phyloP scores from a whole-genome alignment of 140 eudicot species.

The Cichorium intybus region DNA sequence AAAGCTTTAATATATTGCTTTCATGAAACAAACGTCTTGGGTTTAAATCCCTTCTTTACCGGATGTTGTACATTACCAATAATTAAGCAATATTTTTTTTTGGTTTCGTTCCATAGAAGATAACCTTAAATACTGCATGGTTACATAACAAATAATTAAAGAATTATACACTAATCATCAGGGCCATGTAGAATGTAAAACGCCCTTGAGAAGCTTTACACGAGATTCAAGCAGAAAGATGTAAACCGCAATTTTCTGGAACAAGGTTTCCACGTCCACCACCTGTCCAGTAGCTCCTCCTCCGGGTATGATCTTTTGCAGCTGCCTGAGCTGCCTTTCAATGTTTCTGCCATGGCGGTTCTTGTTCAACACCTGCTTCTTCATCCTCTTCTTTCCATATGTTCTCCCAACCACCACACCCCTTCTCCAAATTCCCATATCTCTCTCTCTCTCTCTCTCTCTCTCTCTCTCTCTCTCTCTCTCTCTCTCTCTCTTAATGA shows the following conservation, averaged over 20 bases:
- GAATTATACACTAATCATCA: neutral
- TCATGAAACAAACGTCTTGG: neutral
- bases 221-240: slow-evolving; percentile 33
- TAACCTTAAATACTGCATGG: neutral
- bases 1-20: neutral
- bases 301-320: slow-evolving; percentile 26
- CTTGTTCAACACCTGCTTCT: neutral
- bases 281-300: slow-evolving; percentile 10
- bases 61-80: neutral
- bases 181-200: slow-evolving; percentile 22
- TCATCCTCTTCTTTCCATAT: slow-evolving; percentile 19
- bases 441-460: slow-evolving; percentile 18
- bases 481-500: neutral
- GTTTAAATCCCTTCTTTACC: neutral
- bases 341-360: slow-evolving; percentile 7
- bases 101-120: neutral
- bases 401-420: slow-evolving; percentile 35
- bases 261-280: slow-evolving; percentile 26
- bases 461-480: slow-evolving; percentile 9
- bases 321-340: slow-evolving; percentile 34
- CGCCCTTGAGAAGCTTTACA: slow-evolving; percentile 27
- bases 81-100: neutral
- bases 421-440: slow-evolving; percentile 28
- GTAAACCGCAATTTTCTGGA: slow-evolving; percentile 23
- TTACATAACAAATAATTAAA: slow-evolving; percentile 6